Evolutionary conservation across 345 rosid genomes (phyloP), one percentile per base, ranked within the genome.

Genomic region (Aethionema arabicum): DNA sequence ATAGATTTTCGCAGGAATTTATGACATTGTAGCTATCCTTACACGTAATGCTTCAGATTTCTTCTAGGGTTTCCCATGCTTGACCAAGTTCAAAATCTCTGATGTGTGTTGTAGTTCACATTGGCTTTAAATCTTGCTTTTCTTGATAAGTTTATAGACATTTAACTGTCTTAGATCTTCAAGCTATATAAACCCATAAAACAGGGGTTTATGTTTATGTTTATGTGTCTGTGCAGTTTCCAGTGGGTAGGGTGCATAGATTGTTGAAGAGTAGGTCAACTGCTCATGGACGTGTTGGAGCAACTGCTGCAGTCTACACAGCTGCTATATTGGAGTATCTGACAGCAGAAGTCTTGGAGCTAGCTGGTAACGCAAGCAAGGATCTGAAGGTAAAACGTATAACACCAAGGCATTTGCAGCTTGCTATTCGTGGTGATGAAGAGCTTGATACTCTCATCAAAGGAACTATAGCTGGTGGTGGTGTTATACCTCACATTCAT

Each of bases 381-480:
- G 91, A 85, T 80, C 84, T 83, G 4, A 85, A 85, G 68, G 87
- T 85, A 56, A 85, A 82, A 52, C 82, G 87, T 42, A 82, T 82
- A 32, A 80, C 91, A 3, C 87, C 91, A 8, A 77, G 87, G 72
- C 91, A 85, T 13, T 42, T 85, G 77, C 87, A 82, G 77, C 85
- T 85, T 3, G 87, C 85, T 2, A 85, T 85, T 12, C 81, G 87
- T 50, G 91, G 91, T 16, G 87, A 82, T 7, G 87, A 85, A 48
- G 87, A 85, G 67, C 85, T 85, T 0, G 91, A 85, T 64, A 85
- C 87, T 5, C 79, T 85, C 74, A 85, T 85, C 78, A 85, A 85
- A 71, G 88, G 91, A 59, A 85, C 91, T 55, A 85, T 85, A 59
- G 91, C 87, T 39, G 85, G 91, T 62, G 91, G 91, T 56, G 91